Conservation (phyloP, 2,329 filamentous ascomycete species). For the Bretziella fagacearum region DNA sequence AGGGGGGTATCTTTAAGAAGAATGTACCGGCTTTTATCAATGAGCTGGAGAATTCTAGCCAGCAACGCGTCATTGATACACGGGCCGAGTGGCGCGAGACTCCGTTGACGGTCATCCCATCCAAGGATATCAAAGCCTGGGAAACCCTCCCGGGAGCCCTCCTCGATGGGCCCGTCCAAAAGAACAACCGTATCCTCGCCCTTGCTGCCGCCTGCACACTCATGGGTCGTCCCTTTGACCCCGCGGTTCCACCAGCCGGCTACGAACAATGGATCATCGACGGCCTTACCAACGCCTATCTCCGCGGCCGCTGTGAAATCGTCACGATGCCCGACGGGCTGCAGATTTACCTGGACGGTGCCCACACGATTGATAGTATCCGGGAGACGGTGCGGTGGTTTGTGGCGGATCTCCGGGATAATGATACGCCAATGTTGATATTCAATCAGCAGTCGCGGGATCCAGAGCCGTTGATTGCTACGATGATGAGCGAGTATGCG, state of each 20-base stretch:
- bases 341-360: conserved; percentile 72
- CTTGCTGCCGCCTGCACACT: conserved; percentile 40
- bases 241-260: background rate
- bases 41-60: conserved; percentile 18
- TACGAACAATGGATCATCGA: conserved; percentile 32
- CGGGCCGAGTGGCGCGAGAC: conserved; percentile 41
- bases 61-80: conserved; percentile 35
- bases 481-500: conserved; percentile 41
- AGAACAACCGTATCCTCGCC: conserved; percentile 41
- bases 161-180: conserved; percentile 37
- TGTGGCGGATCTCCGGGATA: conserved; percentile 27
- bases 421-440: conserved; percentile 39
- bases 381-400: conserved; percentile 66
- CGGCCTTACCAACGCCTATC: conserved; percentile 49
- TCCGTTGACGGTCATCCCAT: conserved; percentile 27
- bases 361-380: conserved; percentile 74
- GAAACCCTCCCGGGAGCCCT: conserved; percentile 25
- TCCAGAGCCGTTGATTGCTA: conserved; percentile 45
- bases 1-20: conserved; percentile 68
- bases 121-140: conserved; percentile 25
- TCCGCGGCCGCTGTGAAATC: conserved; percentile 65
- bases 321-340: conserved; percentile 31
- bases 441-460: conserved; percentile 91
- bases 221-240: conserved; percentile 23
- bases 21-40: conserved; percentile 28